phyloP scores from a whole-genome alignment of 2,329 filamentous ascomycete species.

The Colletotrichum godetiae region DNA sequence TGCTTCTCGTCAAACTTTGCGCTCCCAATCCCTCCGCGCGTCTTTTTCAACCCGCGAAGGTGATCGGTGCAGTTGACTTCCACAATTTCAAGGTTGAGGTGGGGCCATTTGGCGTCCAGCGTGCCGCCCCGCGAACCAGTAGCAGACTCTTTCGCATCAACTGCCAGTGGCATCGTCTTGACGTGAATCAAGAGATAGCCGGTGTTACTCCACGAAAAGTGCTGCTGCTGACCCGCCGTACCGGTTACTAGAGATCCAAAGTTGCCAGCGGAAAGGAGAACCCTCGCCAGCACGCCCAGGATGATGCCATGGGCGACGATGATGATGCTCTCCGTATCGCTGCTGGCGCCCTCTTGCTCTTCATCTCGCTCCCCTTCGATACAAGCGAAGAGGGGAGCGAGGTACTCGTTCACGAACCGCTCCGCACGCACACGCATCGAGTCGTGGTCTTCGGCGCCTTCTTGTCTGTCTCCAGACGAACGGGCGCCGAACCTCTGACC shows the following conservation, averaged over 20 bases:
- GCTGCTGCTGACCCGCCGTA: slow-evolving; percentile 39
- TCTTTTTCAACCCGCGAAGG: slow-evolving; percentile 79
- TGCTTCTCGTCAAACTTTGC: slow-evolving; percentile 80
- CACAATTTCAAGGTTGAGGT: slow-evolving; percentile 60
- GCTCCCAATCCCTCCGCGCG: slow-evolving; percentile 84
- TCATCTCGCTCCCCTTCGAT: slow-evolving; percentile 40
- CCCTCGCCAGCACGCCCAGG: slow-evolving; percentile 74
- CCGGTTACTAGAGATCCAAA: slow-evolving; percentile 35
- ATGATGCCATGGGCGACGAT: slow-evolving; percentile 89
- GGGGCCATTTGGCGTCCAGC: slow-evolving; percentile 47
- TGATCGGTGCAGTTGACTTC: slow-evolving; percentile 78
- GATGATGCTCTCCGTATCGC: slow-evolving; percentile 54
- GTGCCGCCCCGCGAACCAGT: neutral
- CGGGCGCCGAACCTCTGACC: slow-evolving; percentile 65
- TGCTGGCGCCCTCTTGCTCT: neutral
- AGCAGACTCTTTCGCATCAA: no score
- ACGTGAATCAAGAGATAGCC: slow-evolving; percentile 53
- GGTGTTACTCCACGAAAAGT: slow-evolving; percentile 64
- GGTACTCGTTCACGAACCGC: slow-evolving; percentile 72
- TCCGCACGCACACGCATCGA: slow-evolving; percentile 74
- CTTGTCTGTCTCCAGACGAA: slow-evolving; percentile 42
- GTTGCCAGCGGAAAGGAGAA: slow-evolving; percentile 45
- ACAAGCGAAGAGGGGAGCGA: slow-evolving; percentile 62
- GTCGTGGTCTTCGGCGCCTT: slow-evolving; percentile 73
- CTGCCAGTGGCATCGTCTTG: neutral